These are phyloP conservation scores for Papiliotrema flavescens DNA, from an alignment of 1,284 basidiomycete genomes.

Conservation along the genomic window DNA sequence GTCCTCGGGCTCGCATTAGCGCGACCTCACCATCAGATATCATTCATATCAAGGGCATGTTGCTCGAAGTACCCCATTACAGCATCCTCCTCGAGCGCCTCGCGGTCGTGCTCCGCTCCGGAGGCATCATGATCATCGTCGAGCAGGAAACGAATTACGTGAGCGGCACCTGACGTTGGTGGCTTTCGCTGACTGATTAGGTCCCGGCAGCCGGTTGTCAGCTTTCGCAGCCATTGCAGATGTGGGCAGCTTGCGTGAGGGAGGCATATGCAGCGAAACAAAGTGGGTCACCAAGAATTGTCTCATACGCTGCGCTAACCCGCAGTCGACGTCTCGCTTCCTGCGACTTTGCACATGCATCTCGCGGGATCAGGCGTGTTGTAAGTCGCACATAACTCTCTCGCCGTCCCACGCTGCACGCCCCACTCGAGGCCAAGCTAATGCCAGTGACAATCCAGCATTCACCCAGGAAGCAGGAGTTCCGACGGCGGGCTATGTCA, in stretches of 20 bases:
- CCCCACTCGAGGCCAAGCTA: neutral
- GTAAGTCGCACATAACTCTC: no score
- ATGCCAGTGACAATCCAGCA: constrained; percentile 22
- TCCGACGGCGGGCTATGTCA: constrained; percentile 27
- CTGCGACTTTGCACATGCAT: constrained; percentile 12
- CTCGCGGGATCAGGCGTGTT: constrained; percentile 30
- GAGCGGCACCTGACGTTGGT: no score
- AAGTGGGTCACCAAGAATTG: constrained; percentile 20
- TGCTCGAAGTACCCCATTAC: constrained; percentile 36
- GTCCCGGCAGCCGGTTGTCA: neutral
- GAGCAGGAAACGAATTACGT: constrained; percentile 40
- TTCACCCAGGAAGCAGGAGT: constrained; percentile 38
- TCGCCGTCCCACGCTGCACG: neutral
- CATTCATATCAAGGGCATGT: constrained; percentile 42
- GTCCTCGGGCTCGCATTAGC: neutral
- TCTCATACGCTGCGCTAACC: neutral
- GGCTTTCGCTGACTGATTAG: neutral
- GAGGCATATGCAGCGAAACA: constrained; percentile 19
- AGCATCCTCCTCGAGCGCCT: constrained; percentile 31
- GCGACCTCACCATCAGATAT: constrained; percentile 28
- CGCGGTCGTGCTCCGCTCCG: constrained; percentile 30
- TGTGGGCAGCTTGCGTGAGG: constrained; percentile 26
- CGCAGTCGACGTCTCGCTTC: constrained; percentile 24
- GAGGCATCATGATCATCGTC: constrained; percentile 40
- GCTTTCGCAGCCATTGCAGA: constrained; percentile 8